phyloP scores from a whole-genome alignment of 345 rosid genomes.

The Gossypium ekmanianum region DNA sequence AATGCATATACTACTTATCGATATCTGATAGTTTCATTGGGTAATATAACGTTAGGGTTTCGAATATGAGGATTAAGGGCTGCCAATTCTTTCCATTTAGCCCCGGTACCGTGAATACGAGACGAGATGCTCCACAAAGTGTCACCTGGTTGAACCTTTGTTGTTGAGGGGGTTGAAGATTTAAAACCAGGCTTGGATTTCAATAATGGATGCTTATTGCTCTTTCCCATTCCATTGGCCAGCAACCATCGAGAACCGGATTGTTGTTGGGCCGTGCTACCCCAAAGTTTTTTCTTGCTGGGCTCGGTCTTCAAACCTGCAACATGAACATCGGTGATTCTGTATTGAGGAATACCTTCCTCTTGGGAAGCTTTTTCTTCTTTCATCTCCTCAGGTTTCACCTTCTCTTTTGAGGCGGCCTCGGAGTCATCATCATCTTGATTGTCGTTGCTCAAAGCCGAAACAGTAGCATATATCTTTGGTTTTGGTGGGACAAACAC shows the following conservation, averaged over 20 bases:
- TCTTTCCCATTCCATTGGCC: conserved; percentile 96
- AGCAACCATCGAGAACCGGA: conserved; percentile 92
- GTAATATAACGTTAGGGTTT: conserved; percentile 52
- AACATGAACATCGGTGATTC: conserved; percentile 77
- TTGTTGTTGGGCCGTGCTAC: conserved; percentile 61
- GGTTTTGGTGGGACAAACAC: conserved; percentile 86
- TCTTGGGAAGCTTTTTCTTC: conserved; percentile 46
- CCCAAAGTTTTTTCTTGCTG: conserved; percentile 69
- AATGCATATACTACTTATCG: conserved; percentile 20
- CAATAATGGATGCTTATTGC: conserved; percentile 49
- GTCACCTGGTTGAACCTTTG: conserved; percentile 58
- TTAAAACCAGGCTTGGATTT: conserved; percentile 49
- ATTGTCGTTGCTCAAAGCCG: conserved; percentile 41
- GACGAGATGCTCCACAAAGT: conserved; percentile 84
- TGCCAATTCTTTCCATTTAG: conserved; percentile 64
- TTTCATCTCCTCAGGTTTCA: conserved; percentile 20
- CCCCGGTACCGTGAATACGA: conserved; percentile 45
- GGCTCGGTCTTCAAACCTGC: conserved; percentile 74
- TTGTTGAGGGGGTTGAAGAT: conserved; percentile 34
- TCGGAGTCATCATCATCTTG: conserved; percentile 49
- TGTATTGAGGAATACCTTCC: conserved; percentile 57
- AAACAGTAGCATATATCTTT: conserved; percentile 60
- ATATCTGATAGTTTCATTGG: conserved; percentile 35
- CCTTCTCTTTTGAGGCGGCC: conserved; percentile 20
- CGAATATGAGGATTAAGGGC: conserved; percentile 45